phyloP scores from a whole-genome alignment of 2,329 filamentous ascomycete genomes.

The Phialocephala subalpina region DNA sequence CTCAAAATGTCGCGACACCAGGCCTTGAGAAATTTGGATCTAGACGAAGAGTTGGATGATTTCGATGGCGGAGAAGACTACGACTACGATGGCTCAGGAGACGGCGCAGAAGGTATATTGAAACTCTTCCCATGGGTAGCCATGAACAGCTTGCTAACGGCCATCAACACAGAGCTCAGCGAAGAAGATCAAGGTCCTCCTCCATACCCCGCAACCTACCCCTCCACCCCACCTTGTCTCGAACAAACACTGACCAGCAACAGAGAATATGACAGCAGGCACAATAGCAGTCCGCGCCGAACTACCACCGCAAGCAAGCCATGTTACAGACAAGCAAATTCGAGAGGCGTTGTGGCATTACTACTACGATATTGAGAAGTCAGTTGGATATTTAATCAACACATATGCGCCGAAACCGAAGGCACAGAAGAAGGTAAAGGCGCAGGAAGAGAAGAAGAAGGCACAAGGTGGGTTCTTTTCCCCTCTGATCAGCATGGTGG shows the following conservation, averaged over 20 bases:
- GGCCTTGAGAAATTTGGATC: conserved; percentile 48
- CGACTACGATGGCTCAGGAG: conserved; percentile 50
- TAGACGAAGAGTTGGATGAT: conserved; percentile 58
- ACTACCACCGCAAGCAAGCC: conserved; percentile 63
- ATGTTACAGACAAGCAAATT: conserved; percentile 74
- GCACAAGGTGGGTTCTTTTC: conserved; percentile 43
- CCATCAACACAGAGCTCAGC: conserved; percentile 38
- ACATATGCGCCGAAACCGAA: conserved; percentile 45
- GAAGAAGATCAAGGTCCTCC: conserved; percentile 46
- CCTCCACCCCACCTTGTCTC: conserved; percentile 1
- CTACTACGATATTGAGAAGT: conserved; percentile 91
- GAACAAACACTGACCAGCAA: conserved; percentile 6
- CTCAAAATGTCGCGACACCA: conserved; percentile 50
- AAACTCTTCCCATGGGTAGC: background rate
- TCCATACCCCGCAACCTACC: conserved; percentile 14
- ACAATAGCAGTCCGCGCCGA: conserved; percentile 71
- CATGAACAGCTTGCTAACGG: background rate
- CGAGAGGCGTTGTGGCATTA: conserved; percentile 95
- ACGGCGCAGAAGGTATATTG: conserved; percentile 36
- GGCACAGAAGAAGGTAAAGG: conserved; percentile 44
- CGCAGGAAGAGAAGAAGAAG: conserved; percentile 45
- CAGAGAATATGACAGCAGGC: conserved; percentile 68
- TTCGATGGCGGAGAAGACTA: conserved; percentile 57
- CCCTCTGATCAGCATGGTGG: conserved; percentile 18
- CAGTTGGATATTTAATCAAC: conserved; percentile 80